Base-by-base conservation (phyloP, 495 filamentous ascomycete species). In the Penicillium macrosclerotiorum region DNA sequence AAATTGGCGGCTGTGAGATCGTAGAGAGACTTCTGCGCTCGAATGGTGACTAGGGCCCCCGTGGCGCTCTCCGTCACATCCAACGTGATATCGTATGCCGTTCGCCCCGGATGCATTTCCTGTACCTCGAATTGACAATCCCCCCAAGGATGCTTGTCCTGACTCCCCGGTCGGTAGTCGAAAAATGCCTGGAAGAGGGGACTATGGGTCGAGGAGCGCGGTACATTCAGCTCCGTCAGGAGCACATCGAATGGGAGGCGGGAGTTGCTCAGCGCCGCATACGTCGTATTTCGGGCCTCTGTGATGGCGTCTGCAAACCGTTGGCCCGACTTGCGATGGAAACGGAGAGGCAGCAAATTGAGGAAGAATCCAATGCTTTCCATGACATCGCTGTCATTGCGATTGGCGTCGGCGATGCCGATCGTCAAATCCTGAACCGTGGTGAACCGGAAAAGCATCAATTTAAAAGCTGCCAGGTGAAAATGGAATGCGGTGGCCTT, bases 331-430 rank as follows among this genome's bases (percentile, higher is more conserved):
- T 52, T 17, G 8, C n/a, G 35, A 4, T 1, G 75, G 55, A 3
- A 80, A 47, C 12, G 65, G 0, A 80, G 24, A 1, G 77, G 57
- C 0, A 81, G 54, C 8, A 80, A 44, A 49, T 82, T 81, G 3
- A 77, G 35, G 62, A 74, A 47, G 36, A 64, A 42, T 24, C 78
- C 69, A n/a, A 79, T 51, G 13, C 27, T 68, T 0, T 47, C 34
- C 14, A 47, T 25, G 9, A 59, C 12, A 5, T 52, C 46, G 12
- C 9, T 5, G 30, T 64, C 38, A 3, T 23, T 44, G 7, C 71
- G 52, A 47, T 64, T 63, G 17, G 63, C 69, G 48, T 72, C 68
- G 0, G 65, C 67, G 11, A 76, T 56, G 12, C 72, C 71, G n/a
- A 43, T 33, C n/a, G 18, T 20, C 5, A 32, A 11, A 8, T 43